phyloP scores from a whole-genome alignment of 306 rosid species.

The Malus asiatica region DNA sequence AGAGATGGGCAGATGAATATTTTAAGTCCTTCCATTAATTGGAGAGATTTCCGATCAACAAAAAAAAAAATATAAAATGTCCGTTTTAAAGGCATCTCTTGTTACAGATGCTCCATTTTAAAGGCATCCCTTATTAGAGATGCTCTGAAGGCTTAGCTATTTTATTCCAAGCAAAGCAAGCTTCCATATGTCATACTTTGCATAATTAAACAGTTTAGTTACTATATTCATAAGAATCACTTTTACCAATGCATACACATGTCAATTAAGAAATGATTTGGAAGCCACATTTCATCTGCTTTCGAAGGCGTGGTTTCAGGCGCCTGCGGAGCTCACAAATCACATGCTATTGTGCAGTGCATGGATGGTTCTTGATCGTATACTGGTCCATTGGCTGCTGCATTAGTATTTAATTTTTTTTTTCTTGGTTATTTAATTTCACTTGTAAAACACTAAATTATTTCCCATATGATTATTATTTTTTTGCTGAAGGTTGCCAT shows the following conservation, averaged over 20 bases:
- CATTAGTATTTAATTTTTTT: neutral
- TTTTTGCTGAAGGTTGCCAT: neutral
- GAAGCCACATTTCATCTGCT: slow-evolving; percentile 2
- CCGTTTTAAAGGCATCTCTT: too few relatives aligned
- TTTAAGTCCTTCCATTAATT: too few relatives aligned
- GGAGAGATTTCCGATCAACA: too few relatives aligned
- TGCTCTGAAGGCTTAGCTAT: neutral
- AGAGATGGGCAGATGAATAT: too few relatives aligned
- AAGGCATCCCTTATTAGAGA: too few relatives aligned
- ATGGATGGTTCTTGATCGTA: neutral
- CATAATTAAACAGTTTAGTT: neutral
- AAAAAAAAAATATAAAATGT: too few relatives aligned
- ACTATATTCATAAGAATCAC: neutral
- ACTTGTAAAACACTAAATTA: neutral
- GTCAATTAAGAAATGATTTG: neutral
- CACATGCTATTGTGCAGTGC: slow-evolving; percentile 4
- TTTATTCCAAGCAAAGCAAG: neutral
- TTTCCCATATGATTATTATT: neutral
- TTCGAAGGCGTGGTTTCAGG: slow-evolving; percentile 16
- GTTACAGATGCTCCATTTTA: too few relatives aligned
- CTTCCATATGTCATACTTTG: neutral
- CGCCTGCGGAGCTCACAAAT: neutral
- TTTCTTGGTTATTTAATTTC: neutral
- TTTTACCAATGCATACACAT: neutral
- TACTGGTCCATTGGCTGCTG: neutral